phyloP scores from a whole-genome alignment of 2,329 filamentous ascomycete genomes.

The Cladosporium sp. region DNA sequence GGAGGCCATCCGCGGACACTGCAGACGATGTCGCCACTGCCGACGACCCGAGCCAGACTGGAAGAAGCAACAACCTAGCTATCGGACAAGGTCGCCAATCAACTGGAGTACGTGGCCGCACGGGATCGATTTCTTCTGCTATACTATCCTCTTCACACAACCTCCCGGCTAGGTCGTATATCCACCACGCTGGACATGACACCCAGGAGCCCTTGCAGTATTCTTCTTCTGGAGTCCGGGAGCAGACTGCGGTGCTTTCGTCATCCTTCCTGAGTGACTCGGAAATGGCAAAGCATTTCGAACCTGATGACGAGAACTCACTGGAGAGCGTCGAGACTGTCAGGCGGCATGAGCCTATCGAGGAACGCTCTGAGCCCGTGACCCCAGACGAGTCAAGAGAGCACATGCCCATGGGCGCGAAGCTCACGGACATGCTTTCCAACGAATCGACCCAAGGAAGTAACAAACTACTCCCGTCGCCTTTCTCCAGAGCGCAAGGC shows the following conservation, averaged over 20 bases:
- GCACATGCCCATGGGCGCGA: constrained; percentile 2
- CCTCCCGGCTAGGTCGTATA: constrained; percentile 33
- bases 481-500: background rate
- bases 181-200: constrained; percentile 27
- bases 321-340: constrained; percentile 14
- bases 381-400: constrained; percentile 22
- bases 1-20: constrained; percentile 15
- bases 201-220: constrained; percentile 36
- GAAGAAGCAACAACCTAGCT: constrained; percentile 8
- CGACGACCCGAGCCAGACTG: background rate
- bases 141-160: constrained; percentile 28
- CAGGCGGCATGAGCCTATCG: constrained; percentile 26
- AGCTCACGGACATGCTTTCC: constrained; percentile 11
- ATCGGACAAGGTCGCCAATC: constrained; percentile 10
- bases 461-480: background rate
- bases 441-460: background rate
- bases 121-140: constrained; percentile 15
- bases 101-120: constrained; percentile 15
- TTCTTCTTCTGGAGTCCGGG: constrained; percentile 35
- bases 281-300: constrained; percentile 17
- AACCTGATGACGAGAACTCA: constrained; percentile 8
- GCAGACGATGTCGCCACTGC: constrained; percentile 17
- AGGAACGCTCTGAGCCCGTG: constrained; percentile 32
- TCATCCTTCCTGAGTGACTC: constrained; percentile 35
- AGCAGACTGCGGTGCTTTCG: constrained; percentile 36